Percentiles rank a stretch among this genome's conserved stretches.
Evolutionary conservation across 2,329 filamentous ascomycete species (phyloP).

Genomic region (Fonsecaea pugnacius): DNA sequence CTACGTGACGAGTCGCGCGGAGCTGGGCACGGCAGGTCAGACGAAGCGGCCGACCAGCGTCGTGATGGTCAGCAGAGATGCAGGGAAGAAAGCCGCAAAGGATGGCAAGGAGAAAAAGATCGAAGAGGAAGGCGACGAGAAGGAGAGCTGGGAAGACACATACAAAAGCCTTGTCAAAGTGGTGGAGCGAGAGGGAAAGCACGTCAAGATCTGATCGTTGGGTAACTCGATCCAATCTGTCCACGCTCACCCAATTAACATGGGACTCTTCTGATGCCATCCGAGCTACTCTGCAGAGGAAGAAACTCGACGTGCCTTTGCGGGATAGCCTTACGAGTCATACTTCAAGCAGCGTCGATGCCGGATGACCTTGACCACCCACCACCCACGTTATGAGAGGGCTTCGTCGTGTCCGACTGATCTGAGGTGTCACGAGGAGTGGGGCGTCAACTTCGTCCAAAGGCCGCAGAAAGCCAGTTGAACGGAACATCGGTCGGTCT

Average conservation of each 20-base stretch:
- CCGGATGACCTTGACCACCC: neutral
- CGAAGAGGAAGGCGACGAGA: conserved; percentile 50
- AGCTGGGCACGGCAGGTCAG: conserved; percentile 88
- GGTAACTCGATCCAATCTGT: neutral
- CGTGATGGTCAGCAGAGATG: conserved; percentile 73
- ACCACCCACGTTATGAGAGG: neutral
- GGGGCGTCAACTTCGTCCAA: no score
- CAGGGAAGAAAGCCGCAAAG: conserved; percentile 53
- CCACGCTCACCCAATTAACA: neutral
- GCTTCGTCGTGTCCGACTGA: neutral
- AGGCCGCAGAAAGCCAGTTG: no score
- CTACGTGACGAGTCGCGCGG: conserved; percentile 88
- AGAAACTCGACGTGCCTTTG: neutral
- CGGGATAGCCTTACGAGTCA: neutral
- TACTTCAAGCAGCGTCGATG: neutral
- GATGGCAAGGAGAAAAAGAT: conserved; percentile 55
- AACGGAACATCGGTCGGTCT: no score
- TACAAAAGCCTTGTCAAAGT: conserved; percentile 63
- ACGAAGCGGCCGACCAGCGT: conserved; percentile 97
- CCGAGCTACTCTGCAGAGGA: neutral
- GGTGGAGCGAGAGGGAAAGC: conserved; percentile 62
- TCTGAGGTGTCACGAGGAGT: neutral
- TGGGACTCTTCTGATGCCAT: neutral
- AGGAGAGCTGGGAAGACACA: conserved; percentile 55
- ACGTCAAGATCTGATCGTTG: conserved; percentile 56